These are phyloP conservation scores for Zygotorulaspora sp. DNA, from an alignment of 805 yeast genomes.

Conservation along the genomic window DNA sequence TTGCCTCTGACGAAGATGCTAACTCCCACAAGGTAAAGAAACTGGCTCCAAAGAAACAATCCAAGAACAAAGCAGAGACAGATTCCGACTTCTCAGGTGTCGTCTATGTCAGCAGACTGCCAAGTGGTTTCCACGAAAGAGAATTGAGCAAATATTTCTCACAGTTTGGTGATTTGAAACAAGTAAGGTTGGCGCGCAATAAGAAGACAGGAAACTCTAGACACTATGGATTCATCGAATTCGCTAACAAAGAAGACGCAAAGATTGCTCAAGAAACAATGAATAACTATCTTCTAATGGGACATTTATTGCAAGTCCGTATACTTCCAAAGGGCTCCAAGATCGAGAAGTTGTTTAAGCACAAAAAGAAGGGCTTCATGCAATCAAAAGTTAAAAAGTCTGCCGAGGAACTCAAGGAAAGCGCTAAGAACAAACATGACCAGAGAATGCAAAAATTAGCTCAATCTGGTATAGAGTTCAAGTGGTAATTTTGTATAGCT, in stretches of 20 bases:
- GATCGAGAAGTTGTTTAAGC: constrained; percentile 37
- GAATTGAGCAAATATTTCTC: constrained; percentile 72
- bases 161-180: constrained; percentile 84
- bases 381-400: constrained; percentile 32
- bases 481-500: constrained; percentile 22
- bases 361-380: constrained; percentile 35
- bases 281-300: constrained; percentile 88
- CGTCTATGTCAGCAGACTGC: constrained; percentile 85
- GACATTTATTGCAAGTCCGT: constrained; percentile 76
- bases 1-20: constrained; percentile 33
- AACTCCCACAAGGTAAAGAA: constrained; percentile 31
- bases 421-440: constrained; percentile 32
- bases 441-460: constrained; percentile 34
- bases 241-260: constrained; percentile 69
- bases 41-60: constrained; percentile 23
- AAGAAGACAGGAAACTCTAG: constrained; percentile 86
- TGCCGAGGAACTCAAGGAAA: constrained; percentile 32
- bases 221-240: constrained; percentile 89
- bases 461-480: constrained; percentile 38
- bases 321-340: constrained; percentile 45
- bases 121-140: constrained; percentile 84
- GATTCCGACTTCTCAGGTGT: constrained; percentile 50
- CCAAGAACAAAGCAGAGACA: constrained; percentile 23
- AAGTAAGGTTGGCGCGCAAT: constrained; percentile 79
- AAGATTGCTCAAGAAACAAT: constrained; percentile 88